These are phyloP conservation scores for Talaromyces marneffei DNA, from an alignment of 2,329 filamentous ascomycete species.

Conservation along the genomic window DNA sequence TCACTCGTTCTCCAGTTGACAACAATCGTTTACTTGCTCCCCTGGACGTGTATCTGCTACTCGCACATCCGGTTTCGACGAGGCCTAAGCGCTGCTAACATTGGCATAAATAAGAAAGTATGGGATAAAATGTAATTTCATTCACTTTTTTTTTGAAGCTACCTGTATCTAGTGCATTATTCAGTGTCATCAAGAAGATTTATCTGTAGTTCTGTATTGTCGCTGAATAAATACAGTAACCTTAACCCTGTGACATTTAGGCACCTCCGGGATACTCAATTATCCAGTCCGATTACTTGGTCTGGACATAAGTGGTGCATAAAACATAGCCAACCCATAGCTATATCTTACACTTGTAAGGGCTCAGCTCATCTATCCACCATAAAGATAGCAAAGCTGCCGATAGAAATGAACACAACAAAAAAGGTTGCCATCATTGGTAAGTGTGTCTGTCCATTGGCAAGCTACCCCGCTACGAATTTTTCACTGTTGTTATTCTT, in stretches of 20 bases:
- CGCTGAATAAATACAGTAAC: neutral
- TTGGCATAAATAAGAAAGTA: neutral
- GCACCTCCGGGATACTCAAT: neutral
- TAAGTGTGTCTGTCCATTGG: conserved; percentile 20
- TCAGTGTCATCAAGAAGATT: neutral
- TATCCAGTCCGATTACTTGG: neutral
- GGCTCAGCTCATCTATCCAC: neutral
- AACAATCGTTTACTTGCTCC: conserved; percentile 62
- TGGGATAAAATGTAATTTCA: neutral
- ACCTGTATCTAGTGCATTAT: neutral
- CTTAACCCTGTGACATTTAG: neutral
- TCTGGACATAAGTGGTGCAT: neutral
- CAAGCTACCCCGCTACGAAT: neutral
- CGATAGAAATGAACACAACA: conserved; percentile 15
- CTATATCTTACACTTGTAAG: neutral
- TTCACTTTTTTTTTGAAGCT: neutral
- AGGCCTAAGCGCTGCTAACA: neutral
- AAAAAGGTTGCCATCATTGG: conserved; percentile 52
- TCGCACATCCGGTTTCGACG: conserved; percentile 3
- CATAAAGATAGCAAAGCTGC: neutral
- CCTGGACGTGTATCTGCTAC: conserved; percentile 47
- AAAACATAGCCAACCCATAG: neutral
- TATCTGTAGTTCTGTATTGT: neutral
- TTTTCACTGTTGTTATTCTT: neutral
- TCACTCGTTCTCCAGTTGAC: conserved; percentile 67